A percentile compares a stretch with the other conserved stretches of the same genome.
Evolutionary conservation across 306 rosid genomes (phyloP).

Genomic region (Rosa rugosa): DNA sequence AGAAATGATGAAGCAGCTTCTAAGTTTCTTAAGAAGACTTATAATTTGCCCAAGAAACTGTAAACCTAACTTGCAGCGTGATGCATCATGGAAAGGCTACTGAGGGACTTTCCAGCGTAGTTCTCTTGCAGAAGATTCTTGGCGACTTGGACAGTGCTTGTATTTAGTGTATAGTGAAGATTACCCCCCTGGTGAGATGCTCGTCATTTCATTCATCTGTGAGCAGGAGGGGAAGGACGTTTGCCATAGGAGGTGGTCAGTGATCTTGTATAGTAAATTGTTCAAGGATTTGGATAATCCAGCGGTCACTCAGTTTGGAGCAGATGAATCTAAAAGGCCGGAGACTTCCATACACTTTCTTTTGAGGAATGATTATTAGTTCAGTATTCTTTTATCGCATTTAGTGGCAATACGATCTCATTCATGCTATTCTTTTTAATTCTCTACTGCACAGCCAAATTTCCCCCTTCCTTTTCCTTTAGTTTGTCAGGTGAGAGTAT

Average conservation of each 20-base stretch:
- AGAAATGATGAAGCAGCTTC: conserved; percentile 85
- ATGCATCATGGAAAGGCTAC: conserved; percentile 22
- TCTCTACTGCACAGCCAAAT: conserved; percentile 18
- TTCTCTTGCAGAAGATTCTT: conserved; percentile 26
- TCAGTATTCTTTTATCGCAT: conserved; percentile 36
- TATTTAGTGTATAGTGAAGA: conserved; percentile 45
- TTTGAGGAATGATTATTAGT: conserved; percentile 31
- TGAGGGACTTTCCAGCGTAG: conserved; percentile 18
- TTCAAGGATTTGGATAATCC: conserved; percentile 27
- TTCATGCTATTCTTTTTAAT: conserved; percentile 10
- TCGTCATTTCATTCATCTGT: conserved; percentile 18
- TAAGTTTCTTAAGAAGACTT: conserved; percentile 81
- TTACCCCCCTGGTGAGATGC: conserved; percentile 34
- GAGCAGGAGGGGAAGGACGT: conserved; percentile 19
- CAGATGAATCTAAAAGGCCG: conserved; percentile 22
- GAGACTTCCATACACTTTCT: conserved; percentile 29
- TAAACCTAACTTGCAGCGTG: conserved; percentile 30
- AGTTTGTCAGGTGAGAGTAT: neutral
- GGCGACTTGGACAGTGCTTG: conserved; percentile 37
- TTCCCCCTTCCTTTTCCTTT: neutral
- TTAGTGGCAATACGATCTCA: neutral
- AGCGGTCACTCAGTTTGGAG: conserved; percentile 28
- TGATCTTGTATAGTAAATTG: conserved; percentile 22
- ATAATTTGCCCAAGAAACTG: conserved; percentile 90
- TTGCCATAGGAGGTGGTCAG: conserved; percentile 16